These are phyloP conservation scores for Aurantiochytrium sp. DNA, from an alignment of 108 stramenopile species.

Conservation along the genomic window DNA sequence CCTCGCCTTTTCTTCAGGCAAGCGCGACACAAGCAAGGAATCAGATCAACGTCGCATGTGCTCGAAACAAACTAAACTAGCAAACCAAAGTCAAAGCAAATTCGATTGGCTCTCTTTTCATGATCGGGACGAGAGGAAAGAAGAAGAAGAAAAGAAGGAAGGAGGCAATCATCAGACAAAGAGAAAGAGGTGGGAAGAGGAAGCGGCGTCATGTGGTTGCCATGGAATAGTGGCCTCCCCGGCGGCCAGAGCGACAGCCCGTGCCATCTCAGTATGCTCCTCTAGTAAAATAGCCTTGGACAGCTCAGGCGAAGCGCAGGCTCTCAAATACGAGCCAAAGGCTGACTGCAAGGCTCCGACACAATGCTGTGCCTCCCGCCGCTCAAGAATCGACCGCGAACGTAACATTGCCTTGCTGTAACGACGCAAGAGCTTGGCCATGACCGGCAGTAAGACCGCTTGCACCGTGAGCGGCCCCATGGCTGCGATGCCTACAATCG, in stretches of 20 bases:
- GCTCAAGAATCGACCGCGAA: not conserved
- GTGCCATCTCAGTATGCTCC: not conserved
- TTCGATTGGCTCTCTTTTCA: too few relatives aligned
- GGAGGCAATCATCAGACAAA: not conserved
- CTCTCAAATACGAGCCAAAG: not conserved
- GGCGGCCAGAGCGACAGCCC: not conserved
- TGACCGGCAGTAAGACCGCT: not conserved
- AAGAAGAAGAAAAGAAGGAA: not conserved
- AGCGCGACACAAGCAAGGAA: too few relatives aligned
- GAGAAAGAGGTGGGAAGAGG: not conserved
- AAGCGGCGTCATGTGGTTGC: not conserved
- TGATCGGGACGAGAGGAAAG: not conserved
- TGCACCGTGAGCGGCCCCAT: conserved; percentile 16
- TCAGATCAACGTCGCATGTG: too few relatives aligned
- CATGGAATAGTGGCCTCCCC: not conserved
- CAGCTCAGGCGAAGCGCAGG: not conserved
- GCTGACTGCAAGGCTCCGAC: not conserved
- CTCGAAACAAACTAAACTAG: too few relatives aligned
- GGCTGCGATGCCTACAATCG: conserved; percentile 9
- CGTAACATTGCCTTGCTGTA: not conserved
- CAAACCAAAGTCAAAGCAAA: too few relatives aligned
- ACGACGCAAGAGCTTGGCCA: not conserved
- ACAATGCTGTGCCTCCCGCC: not conserved
- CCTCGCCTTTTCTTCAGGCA: too few relatives aligned
- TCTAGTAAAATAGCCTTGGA: conserved; percentile 3